phyloP scores from a whole-genome alignment of 192 early-diverging fungal species.

The Phlyctochytrium bullatum region DNA sequence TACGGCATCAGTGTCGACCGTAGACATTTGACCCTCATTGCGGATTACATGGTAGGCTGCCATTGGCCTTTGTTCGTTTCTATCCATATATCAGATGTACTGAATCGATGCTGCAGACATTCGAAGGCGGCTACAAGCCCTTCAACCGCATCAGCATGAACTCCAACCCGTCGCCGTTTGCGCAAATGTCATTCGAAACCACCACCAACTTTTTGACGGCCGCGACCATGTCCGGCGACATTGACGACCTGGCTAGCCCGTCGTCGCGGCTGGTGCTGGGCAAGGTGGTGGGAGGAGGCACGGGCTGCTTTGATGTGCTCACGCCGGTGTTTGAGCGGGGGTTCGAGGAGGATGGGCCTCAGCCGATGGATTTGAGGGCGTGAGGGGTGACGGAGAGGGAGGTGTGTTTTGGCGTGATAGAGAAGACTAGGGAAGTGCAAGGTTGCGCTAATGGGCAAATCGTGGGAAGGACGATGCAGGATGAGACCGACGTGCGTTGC shows the following conservation, averaged over 20 bases:
- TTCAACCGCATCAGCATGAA: constrained; percentile 95
- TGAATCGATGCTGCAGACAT: constrained; percentile 58
- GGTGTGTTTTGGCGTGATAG: too few relatives aligned
- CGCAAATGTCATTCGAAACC: constrained; percentile 98
- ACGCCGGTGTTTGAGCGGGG: constrained; percentile 28
- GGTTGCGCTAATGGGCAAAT: too few relatives aligned
- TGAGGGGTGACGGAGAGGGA: too few relatives aligned
- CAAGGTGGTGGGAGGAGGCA: constrained; percentile 87
- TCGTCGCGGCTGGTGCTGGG: constrained; percentile 94
- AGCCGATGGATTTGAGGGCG: too few relatives aligned
- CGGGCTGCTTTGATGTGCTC: constrained; percentile 89
- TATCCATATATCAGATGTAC: background rate
- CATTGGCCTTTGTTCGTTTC: constrained; percentile 11
- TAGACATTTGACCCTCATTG: constrained; percentile 94
- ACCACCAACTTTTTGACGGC: constrained; percentile 93
- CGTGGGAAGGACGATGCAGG: too few relatives aligned
- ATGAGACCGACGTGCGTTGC: too few relatives aligned
- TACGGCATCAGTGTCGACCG: constrained; percentile 93
- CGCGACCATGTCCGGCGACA: constrained; percentile 84
- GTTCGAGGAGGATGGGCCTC: background rate
- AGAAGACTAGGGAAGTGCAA: too few relatives aligned
- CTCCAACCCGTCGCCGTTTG: constrained; percentile 89
- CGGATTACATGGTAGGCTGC: constrained; percentile 92
- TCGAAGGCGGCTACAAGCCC: constrained; percentile 97
- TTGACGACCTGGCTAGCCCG: constrained; percentile 83